A percentile compares a stretch with the other conserved stretches of the same genome.
Evolutionary conservation across 129 eudicot genomes (phyloP).

Genomic region (Saussurea involucrata): DNA sequence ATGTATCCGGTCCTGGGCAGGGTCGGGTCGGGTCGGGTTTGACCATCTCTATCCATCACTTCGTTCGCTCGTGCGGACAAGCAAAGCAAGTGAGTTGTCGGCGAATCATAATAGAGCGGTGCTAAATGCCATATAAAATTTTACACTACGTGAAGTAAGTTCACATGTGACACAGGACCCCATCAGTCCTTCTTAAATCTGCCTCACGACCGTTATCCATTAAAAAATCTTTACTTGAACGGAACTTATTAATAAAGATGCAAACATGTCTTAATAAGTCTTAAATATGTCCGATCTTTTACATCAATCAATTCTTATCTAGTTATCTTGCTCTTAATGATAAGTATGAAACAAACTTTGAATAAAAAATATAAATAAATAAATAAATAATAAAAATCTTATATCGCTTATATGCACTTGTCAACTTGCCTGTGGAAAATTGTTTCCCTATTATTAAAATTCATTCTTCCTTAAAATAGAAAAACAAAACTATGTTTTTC

Average conservation of each 20-base stretch:
- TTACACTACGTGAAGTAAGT: not conserved
- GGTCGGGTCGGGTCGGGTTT: not conserved
- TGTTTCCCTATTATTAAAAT: not conserved
- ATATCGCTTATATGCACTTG: not conserved
- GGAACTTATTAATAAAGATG: no score
- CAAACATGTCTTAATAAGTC: no score
- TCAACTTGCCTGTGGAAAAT: not conserved
- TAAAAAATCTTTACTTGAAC: not conserved
- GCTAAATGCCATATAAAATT: not conserved
- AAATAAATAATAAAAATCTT: not conserved
- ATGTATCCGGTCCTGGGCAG: not conserved
- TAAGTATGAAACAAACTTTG: not conserved
- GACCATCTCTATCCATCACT: not conserved
- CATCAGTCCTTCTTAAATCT: not conserved
- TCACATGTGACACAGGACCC: not conserved
- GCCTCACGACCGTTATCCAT: not conserved
- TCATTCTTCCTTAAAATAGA: no score
- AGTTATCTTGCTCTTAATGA: not conserved
- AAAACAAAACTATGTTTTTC: no score
- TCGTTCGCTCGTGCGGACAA: not conserved
- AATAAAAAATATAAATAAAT: no score
- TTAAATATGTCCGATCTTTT: not conserved
- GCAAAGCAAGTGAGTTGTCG: not conserved
- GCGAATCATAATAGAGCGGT: not conserved
- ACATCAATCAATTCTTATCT: not conserved